Evolutionary conservation across 345 rosid species (phyloP).

Genomic region (Mercurialis annua): DNA sequence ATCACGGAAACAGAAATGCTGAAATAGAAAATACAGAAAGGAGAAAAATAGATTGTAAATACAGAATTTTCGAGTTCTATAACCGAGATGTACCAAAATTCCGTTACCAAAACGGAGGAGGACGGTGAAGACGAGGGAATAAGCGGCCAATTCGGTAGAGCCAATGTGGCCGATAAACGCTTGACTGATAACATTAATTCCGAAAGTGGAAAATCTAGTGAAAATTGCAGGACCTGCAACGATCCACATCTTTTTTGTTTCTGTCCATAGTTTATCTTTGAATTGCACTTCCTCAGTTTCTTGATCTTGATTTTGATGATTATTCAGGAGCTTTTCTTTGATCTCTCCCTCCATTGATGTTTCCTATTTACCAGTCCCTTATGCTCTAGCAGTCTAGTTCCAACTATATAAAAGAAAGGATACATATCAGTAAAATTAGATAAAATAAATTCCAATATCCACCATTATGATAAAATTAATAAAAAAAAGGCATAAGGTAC

Average conservation of each 20-base stretch:
- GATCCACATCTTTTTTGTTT: slow-evolving; percentile 62
- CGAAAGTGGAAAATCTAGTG: slow-evolving; percentile 62
- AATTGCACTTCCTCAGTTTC: slow-evolving; percentile 23
- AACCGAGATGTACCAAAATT: slow-evolving; percentile 49
- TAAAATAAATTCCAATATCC: too few species aligned
- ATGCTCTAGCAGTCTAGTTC: too few species aligned
- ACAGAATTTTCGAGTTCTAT: too few species aligned
- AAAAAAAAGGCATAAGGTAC: too few species aligned
- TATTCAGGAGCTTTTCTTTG: slow-evolving; percentile 10
- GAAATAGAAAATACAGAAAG: neutral
- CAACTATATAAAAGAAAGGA: too few species aligned
- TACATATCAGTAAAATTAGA: too few species aligned
- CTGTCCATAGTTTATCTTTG: slow-evolving; percentile 46
- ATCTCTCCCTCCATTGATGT: slow-evolving; percentile 7
- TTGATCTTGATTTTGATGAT: neutral
- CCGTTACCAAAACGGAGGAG: slow-evolving; percentile 66
- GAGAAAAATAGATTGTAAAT: neutral
- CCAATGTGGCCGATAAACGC: slow-evolving; percentile 76
- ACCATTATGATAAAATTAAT: too few species aligned
- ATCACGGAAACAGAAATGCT: neutral
- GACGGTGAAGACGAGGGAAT: slow-evolving; percentile 56
- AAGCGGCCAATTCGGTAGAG: slow-evolving; percentile 61
- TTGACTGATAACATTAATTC: slow-evolving; percentile 49
- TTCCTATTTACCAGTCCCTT: neutral
- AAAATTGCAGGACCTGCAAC: slow-evolving; percentile 79